Conservation (phyloP, 495 filamentous ascomycete genomes). For the Collariella sp. region DNA sequence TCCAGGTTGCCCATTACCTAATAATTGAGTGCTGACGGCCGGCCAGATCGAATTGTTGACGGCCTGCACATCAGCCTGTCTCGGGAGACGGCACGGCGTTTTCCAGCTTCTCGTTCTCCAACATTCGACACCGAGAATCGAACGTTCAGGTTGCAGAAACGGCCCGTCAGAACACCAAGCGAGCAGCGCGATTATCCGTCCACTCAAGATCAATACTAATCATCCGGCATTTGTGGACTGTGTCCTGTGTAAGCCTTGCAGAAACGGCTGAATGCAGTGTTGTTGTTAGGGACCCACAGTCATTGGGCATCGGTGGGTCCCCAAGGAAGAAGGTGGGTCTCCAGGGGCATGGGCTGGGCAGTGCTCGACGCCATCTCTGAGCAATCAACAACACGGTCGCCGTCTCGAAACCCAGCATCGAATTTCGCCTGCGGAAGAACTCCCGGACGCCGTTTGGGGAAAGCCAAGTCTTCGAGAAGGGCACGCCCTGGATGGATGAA, state of each 20-base stretch:
- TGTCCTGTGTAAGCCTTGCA: too few species aligned
- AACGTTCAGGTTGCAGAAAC: too few species aligned
- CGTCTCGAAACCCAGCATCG: neutral
- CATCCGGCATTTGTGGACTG: too few species aligned
- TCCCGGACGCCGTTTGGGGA: neutral
- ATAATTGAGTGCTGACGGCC: too few species aligned
- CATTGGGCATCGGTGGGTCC: constrained; percentile 7
- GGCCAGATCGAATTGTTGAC: neutral
- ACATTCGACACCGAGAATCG: neutral
- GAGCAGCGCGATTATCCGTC: too few species aligned
- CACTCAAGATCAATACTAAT: too few species aligned
- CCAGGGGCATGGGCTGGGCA: constrained; percentile 14
- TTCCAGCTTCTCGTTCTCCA: neutral
- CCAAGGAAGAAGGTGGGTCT: constrained; percentile 1
- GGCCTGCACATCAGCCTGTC: neutral
- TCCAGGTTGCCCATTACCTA: constrained; percentile 12
- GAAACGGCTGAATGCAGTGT: too few species aligned
- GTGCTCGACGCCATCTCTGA: neutral
- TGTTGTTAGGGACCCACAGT: too few species aligned
- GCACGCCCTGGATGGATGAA: neutral
- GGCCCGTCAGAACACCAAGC: too few species aligned
- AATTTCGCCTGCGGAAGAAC: neutral
- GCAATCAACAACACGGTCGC: too few species aligned
- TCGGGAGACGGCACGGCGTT: constrained; percentile 3
- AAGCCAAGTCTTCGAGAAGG: constrained; percentile 6